These are phyloP conservation scores for Penicillium sp. DNA, from an alignment of 2,329 filamentous ascomycete genomes.

Conservation along the genomic window DNA sequence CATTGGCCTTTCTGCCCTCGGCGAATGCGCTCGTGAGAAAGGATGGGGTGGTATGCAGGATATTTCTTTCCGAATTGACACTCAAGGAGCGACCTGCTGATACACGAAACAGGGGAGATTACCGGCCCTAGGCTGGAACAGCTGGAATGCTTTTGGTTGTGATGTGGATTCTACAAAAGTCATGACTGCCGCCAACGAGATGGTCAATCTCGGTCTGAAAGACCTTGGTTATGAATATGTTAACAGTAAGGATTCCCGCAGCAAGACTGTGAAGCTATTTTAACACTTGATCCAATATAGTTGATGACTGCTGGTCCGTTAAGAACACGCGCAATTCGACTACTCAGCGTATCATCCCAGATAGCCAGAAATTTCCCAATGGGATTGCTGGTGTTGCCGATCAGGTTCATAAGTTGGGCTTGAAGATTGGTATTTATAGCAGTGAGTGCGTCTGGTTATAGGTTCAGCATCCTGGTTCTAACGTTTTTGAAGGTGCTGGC, in stretches of 20 bases:
- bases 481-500: slow-evolving; percentile 29
- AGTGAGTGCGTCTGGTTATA: slow-evolving; percentile 29
- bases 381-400: slow-evolving; percentile 59
- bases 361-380: slow-evolving; percentile 57
- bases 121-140: slow-evolving; percentile 48
- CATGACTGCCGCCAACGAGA: slow-evolving; percentile 49
- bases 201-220: slow-evolving; percentile 50
- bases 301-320: slow-evolving; percentile 64
- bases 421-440: slow-evolving; percentile 67
- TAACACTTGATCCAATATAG: slow-evolving; percentile 13
- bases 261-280: not conserved
- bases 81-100: not conserved
- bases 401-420: slow-evolving; percentile 56
- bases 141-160: slow-evolving; percentile 53
- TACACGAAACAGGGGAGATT: slow-evolving; percentile 24
- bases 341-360: slow-evolving; percentile 50
- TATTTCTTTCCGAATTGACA: not conserved
- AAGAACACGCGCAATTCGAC: slow-evolving; percentile 46
- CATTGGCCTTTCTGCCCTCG: slow-evolving; percentile 22
- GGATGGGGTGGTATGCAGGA: slow-evolving; percentile 30
- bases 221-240: slow-evolving; percentile 56
- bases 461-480: not conserved
- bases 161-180: slow-evolving; percentile 51
- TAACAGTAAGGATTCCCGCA: slow-evolving; percentile 27
- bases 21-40: slow-evolving; percentile 30